Evolutionary conservation across 208 protist species (phyloP), one percentile per base, ranked within the genome.

Genomic region (Zelonia costaricensis): DNA sequence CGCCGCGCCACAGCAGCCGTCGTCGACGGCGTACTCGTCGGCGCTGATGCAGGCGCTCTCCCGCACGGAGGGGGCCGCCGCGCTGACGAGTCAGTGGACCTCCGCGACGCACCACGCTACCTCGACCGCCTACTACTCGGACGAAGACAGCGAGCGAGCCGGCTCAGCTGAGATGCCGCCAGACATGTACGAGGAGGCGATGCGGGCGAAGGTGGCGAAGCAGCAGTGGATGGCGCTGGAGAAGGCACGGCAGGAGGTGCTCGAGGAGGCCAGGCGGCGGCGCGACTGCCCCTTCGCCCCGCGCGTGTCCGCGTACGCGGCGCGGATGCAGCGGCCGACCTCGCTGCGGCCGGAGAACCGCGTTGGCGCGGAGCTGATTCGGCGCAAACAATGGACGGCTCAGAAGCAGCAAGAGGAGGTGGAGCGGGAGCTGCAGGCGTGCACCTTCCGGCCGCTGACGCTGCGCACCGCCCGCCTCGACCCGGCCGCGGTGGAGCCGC

Each of bases 381-480:
- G 76, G 4, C 78, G 62, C 36, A 74, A 82, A 61, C 83, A 90
- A 53, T 89, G 80, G 81, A 35, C 78, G 6, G 76, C 84, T 16
- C 55, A 72, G 73, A 83, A 78, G 69, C 43, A 77, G 53, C 72
- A 73, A 36, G 81, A 88, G 58, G 46, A 80, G 54, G 68, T 84
- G 35, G 81, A 82, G 62, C 38, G 59, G 25, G 90, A 92, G 54
- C 60, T 96, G 33, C 52, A 74, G 54, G 69, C 61, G 45, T 96
- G 90, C 69, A 96, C 90, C 5, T 96, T 96, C 60, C 78, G 83
- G 18, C 90, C 90, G 13, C 46, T 93, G 23, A 96, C 87, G 1
- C 55, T 93, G 30, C 67, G 76, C 12, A 59, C 75, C 6, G 83
- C 75, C 4, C 57, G 47, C 16, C 62, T 86, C 31, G 70, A 80